Base-by-base conservation (phyloP, 129 eudicot species). In the Gnaphalium uliginosum region DNA sequence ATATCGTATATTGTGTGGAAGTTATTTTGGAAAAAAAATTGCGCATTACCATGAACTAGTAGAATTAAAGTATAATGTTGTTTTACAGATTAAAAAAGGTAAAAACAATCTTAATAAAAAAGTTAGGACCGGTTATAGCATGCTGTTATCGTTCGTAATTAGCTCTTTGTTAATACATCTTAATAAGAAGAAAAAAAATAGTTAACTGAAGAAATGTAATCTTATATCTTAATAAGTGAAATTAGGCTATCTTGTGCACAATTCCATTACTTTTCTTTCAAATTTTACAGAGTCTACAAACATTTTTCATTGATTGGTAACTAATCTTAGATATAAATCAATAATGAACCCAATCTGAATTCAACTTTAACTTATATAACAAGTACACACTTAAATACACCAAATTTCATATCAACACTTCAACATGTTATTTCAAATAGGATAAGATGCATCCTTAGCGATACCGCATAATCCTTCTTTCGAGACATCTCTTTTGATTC, bases 391-490 rank as follows among this genome's bases (percentile, higher is more conserved):
- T 29, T 68, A 66, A 33, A 66, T 35, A 2, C 53, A 63, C 59
- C 64, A 84, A 8, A 74, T 19, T 72, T 53, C 51, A 8, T n/a
- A 18, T 72, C 5, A 51, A 26, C 1, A 21, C 66, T 72, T 32
- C 0, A 33, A 5, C 53, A 46, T 43, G 32, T 22, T 5, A 54
- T 19, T 30, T 76, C 19, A 76, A 68, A 78, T 74, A 17, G 96
- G 86, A 78, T 81, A 86, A 9, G 84, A 62, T 69, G 86, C 54
- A 8, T 80, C 63, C 75, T 25, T 81, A 4, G 92, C 86, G 22
- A 89, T 75, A 7, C 92, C 96, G 70, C 92, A 89, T 6, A 81
- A 22, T 8, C 96, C 92, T 62, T 81, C 81, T 43, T 63, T 59
- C 39, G 39, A 69, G 54, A 63, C 23, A 78, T 81, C 84, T 68